A percentile compares a stretch with the other conserved stretches of the same genome.
Conservation (phyloP, 1,284 basidiomycete species). For the Paramarasmius palmivorus region DNA sequence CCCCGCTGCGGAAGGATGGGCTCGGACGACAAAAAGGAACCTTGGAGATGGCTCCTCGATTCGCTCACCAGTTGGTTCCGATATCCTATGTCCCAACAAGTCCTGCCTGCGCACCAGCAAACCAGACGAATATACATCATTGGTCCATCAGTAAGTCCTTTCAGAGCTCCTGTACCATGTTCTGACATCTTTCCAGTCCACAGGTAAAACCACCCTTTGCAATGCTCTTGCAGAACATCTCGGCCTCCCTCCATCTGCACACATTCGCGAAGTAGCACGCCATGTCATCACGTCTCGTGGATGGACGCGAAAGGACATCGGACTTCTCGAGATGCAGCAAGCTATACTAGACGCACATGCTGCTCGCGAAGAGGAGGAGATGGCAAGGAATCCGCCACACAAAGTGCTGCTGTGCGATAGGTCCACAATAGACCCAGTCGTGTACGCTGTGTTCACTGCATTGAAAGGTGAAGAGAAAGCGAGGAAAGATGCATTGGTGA, state of each 20-base stretch:
- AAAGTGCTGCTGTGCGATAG: constrained; percentile 53
- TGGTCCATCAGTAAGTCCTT: background rate
- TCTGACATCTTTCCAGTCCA: constrained; percentile 34
- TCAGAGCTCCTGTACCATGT: background rate
- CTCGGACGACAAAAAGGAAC: no score
- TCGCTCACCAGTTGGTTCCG: no score
- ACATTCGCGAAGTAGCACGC: constrained; percentile 62
- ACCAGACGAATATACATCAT: background rate
- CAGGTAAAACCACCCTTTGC: constrained; percentile 67
- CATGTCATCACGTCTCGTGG: constrained; percentile 50
- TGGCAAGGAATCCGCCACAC: constrained; percentile 14
- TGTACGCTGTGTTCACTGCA: constrained; percentile 55
- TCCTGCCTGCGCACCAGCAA: no score
- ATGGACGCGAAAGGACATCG: constrained; percentile 51
- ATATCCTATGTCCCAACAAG: no score
- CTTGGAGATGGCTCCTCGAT: no score
- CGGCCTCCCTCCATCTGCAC: constrained; percentile 33
- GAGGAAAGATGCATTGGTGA: constrained; percentile 35
- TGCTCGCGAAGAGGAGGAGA: constrained; percentile 39
- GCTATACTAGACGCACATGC: constrained; percentile 60
- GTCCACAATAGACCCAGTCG: constrained; percentile 61
- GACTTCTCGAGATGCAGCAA: constrained; percentile 56
- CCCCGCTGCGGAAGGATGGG: no score
- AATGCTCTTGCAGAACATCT: constrained; percentile 46
- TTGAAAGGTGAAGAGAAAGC: constrained; percentile 33